These are phyloP conservation scores for Nicotiana noctiflora DNA, from an alignment of 257 asterid species.

Conservation along the genomic window DNA sequence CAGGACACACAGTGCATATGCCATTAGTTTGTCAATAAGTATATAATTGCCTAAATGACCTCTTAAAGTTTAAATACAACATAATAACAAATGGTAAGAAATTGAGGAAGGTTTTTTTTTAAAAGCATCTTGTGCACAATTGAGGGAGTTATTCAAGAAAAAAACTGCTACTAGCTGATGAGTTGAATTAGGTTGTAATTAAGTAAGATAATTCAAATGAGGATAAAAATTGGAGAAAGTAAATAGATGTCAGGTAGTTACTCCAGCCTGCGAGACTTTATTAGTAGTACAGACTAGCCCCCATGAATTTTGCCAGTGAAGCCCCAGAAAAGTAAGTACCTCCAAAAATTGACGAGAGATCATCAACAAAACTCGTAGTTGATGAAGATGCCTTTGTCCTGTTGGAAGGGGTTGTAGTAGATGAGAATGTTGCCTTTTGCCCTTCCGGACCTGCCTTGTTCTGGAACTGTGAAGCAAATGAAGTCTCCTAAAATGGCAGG, in stretches of 20 bases:
- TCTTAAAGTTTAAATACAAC: background rate
- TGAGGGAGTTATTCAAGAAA: background rate
- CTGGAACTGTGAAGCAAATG: conserved; percentile 61
- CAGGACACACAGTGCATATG: background rate
- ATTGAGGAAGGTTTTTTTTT: background rate
- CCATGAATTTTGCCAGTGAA: background rate
- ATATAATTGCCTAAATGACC: background rate
- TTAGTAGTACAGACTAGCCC: background rate
- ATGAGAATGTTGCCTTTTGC: conserved; percentile 51
- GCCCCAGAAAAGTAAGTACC: conserved; percentile 28
- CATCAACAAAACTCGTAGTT: conserved; percentile 75
- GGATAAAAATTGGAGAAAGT: background rate
- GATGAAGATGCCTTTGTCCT: conserved; percentile 78
- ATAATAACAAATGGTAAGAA: background rate
- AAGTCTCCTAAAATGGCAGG: conserved; percentile 56
- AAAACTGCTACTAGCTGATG: background rate
- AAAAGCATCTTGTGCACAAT: background rate
- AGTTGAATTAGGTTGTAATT: background rate
- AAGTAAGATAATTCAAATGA: background rate
- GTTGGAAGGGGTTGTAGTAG: conserved; percentile 63
- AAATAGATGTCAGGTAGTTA: background rate
- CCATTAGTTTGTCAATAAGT: background rate
- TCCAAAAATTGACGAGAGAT: conserved; percentile 87
- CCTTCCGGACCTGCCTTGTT: conserved; percentile 56
- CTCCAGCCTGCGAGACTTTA: background rate